Evolutionary conservation across 2,329 filamentous ascomycete species (phyloP), one percentile per base, ranked within the genome.

Genomic region (Diaporthe citrichinensis): DNA sequence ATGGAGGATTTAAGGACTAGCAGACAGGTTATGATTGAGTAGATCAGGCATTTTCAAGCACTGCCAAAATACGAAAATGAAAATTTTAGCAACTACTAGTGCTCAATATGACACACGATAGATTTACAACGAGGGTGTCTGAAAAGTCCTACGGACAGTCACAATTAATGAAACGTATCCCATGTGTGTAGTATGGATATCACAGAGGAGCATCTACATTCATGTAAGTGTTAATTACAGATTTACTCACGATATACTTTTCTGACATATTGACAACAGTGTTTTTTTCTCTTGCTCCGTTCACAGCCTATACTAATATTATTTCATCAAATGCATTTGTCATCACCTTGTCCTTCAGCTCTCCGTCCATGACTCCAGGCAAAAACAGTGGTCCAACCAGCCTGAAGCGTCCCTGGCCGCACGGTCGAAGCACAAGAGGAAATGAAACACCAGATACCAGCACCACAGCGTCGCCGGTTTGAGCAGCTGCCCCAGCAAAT

Each of bases 401-500:
- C 39, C 39, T 46, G n/a, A 65, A 65, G 15, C 39, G n/a, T 20
- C n/a, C 39, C 39, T 31, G 14, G 10, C 39, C 39, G 15, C n/a
- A 46, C 39, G 14, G 39, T 2, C 59, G 59, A 46, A 65, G 59
- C 25, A 65, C 25, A 65, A 65, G 59, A 31, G 59, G 59, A 8
- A 20, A 65, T 31, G 59, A 20, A 44, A 65, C 39, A 23, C 59
- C 59, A 28, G 39, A 65, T 28, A 65, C 25, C 25, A 65, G n/a
- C 25, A 39, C 59, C 39, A 65, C 39, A 28, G 59, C 15, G 39
- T 65, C 59, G 7, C 39, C 59, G 15, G 39, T 28, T 20, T 46
- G 39, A 44, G 39, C 59, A 46, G 39, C 59, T 46, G 59, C 59
- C 25, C n/a, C 59, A 28, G 59, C 59, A 31, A 46, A 65, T 31